These are phyloP conservation scores for Pythium rhizo-oryzae DNA, from an alignment of 352 stramenopile species.

Conservation along the genomic window DNA sequence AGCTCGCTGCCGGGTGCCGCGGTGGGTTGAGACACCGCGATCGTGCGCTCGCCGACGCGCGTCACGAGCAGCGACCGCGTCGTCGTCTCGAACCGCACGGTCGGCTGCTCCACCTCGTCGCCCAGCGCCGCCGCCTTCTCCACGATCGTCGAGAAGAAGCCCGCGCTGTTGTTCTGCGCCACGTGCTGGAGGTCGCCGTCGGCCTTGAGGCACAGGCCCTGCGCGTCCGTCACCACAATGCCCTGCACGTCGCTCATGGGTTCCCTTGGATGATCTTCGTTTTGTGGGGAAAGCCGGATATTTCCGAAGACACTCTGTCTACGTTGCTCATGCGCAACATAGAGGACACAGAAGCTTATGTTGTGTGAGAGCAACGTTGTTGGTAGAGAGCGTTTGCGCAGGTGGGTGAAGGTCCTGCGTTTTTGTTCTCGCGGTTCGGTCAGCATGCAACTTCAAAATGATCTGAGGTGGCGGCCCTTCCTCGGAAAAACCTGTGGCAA, in stretches of 20 bases:
- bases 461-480: conserved; percentile 20
- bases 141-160: conserved; percentile 80
- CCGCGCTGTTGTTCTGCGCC: conserved; percentile 45
- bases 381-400: conserved; percentile 18
- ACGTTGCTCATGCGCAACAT: conserved; percentile 3
- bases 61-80: conserved; percentile 58
- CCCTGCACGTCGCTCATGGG: conserved; percentile 57
- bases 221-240: conserved; percentile 76
- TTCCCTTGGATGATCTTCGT: conserved; percentile 8
- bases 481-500: conserved; percentile 18
- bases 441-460: conserved; percentile 32
- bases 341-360: conserved; percentile 12
- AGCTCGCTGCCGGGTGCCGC: conserved; percentile 10
- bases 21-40: conserved; percentile 58
- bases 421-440: conserved; percentile 32
- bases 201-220: conserved; percentile 70
- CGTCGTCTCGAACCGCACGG: conserved; percentile 31
- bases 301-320: conserved; percentile 1
- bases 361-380: conserved; percentile 20
- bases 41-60: conserved; percentile 61
- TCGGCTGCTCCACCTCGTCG: conserved; percentile 37
- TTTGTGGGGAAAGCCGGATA: neutral
- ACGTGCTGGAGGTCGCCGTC: conserved; percentile 61
- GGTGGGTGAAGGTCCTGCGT: conserved; percentile 22
- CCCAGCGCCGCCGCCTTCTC: conserved; percentile 58